Conservation (phyloP, 192 early-diverging fungal genomes). For the Backusella parvicylindrica region DNA sequence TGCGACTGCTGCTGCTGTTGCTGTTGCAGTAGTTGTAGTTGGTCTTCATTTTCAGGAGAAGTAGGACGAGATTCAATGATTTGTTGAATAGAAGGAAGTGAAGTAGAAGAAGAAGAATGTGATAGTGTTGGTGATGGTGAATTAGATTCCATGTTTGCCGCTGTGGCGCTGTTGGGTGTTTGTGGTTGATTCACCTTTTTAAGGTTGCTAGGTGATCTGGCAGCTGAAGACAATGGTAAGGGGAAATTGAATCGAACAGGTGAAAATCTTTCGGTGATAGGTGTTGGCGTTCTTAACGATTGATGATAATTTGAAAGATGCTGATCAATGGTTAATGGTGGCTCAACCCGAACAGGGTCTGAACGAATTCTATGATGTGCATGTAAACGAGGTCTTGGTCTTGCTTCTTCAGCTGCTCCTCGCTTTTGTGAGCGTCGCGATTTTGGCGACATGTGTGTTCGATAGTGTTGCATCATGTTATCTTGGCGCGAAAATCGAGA, state of each 20-base stretch:
- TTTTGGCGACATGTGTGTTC: constrained; percentile 68
- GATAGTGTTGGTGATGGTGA: constrained; percentile 1
- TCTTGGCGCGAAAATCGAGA: constrained; percentile 76
- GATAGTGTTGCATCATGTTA: constrained; percentile 85
- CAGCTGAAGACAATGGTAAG: not conserved
- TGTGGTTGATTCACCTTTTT: constrained; percentile 7
- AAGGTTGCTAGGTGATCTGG: not conserved
- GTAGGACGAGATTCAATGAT: constrained; percentile 12
- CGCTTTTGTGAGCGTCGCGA: constrained; percentile 43
- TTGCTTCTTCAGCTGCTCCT: constrained; percentile 15
- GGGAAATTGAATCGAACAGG: constrained; percentile 3
- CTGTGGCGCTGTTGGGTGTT: not conserved
- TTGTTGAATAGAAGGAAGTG: constrained; percentile 17
- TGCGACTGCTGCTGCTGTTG: not conserved
- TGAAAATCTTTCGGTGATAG: not conserved
- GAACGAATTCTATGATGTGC: constrained; percentile 31
- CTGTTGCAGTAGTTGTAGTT: not conserved
- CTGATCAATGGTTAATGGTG: constrained; percentile 30
- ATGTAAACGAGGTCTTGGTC: constrained; percentile 25
- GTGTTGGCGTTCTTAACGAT: constrained; percentile 2
- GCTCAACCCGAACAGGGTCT: constrained; percentile 16
- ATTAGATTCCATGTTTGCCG: not conserved
- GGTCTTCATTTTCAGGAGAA: constrained; percentile 4
- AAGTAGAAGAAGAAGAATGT: not conserved
- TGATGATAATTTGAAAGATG: constrained; percentile 31